Evolutionary conservation across 1,284 basidiomycete species (phyloP), one percentile per base, ranked within the genome.

Genomic region (Cutaneotrichosporon sp.): DNA sequence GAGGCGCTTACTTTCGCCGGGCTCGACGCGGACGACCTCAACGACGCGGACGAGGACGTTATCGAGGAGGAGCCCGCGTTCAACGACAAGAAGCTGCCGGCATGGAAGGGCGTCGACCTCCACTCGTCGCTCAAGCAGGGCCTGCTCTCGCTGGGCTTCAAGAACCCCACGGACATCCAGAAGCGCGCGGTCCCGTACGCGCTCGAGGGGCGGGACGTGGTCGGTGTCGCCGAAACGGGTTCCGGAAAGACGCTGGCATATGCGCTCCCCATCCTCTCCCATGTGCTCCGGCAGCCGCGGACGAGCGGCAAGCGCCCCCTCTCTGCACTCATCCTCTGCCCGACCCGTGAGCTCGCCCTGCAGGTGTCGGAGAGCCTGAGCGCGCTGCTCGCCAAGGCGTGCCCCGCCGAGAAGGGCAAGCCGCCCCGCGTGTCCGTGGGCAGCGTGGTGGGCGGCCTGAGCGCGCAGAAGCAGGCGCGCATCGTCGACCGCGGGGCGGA

Each of bases 241-340:
- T 97, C 93, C 14, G 94, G 94, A 45, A 98, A 98, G 83, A 98
- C 94, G 0, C 85, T 97, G n/a, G 93, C 93, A 1, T 97, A 95
- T 77, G 91, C 91, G 0, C 82, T 98, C 1, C 94, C 94, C 0
- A 92, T 98, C 65, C 84, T 98, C 1, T 86, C 93, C 57, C 76
- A 86, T 67, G 82, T 97, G n/a, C 84, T 97, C 24, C 83, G 83
- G 1, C 82, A 81, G 62, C 71, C 71, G 25, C 76, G 65, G 70
- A 16, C 24, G 10, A 6, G 18, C 43, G 47, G 25, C 13, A 25
- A 27, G 27, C 84, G 89, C 59, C 77, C 80, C 27, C 76, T 92
- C 0, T 81, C 84, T 29, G 92, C 91, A 0, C 85, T 99, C 29
- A 86, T 99, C 57, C 83, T 99, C 11, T 88, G 92, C 2, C 97